A percentile compares a stretch with the other conserved stretches of the same genome.
Conservation (phyloP, 176 grass and related monocot genomes). For the Phoenix dactylifera region DNA sequence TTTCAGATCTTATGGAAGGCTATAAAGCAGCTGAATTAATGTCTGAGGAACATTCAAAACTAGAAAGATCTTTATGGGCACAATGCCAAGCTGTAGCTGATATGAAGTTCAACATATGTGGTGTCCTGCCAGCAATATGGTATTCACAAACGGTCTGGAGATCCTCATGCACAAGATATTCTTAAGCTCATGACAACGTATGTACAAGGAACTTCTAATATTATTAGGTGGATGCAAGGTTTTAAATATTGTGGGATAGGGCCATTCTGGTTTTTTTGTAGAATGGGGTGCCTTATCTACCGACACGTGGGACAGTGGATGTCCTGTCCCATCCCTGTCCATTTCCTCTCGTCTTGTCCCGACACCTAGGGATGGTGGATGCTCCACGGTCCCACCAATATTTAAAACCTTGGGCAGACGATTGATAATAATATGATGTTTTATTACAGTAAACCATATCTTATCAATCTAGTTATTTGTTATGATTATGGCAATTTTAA, state of each 20-base stretch:
- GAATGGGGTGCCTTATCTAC: no score
- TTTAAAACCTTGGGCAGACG: no score
- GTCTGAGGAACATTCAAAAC: slow-evolving; percentile 55
- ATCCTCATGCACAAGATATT: slow-evolving; percentile 69
- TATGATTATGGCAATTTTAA: no score
- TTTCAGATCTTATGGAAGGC: slow-evolving; percentile 85
- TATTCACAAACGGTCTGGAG: slow-evolving; percentile 80
- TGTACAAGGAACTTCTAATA: slow-evolving; percentile 6
- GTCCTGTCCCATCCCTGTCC: no score
- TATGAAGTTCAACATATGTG: slow-evolving; percentile 94
- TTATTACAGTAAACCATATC: no score
- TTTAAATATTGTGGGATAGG: background rate
- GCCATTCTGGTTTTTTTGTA: no score
- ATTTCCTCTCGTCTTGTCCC: no score
- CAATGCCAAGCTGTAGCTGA: slow-evolving; percentile 83
- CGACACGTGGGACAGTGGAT: no score
- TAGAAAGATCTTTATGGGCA: slow-evolving; percentile 46
- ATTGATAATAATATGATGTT: no score
- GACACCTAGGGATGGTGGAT: no score
- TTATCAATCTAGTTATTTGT: no score
- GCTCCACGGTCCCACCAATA: no score
- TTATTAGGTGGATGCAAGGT: slow-evolving; percentile 13
- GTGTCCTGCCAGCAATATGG: slow-evolving; percentile 98
- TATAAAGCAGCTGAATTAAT: slow-evolving; percentile 73
- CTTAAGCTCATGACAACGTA: slow-evolving; percentile 88